Conservation (phyloP, 2,329 filamentous ascomycete species). For the Neofusicoccum ribis region DNA sequence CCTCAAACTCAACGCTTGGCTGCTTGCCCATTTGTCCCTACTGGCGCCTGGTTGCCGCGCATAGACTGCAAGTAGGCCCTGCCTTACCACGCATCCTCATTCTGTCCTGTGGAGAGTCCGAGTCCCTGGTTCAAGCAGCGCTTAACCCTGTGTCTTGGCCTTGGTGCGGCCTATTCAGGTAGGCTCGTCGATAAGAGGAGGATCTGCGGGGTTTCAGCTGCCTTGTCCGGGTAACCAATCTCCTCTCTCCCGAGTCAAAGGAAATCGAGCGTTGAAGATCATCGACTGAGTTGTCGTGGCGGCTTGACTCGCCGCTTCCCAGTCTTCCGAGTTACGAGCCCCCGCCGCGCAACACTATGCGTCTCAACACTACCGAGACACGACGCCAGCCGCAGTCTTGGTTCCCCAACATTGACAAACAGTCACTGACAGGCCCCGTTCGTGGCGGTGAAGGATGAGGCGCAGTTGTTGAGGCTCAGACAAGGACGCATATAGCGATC, state of each 20-base stretch:
- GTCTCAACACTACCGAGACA: neutral
- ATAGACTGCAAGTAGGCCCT: neutral
- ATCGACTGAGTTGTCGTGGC: neutral
- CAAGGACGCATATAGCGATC: constrained; percentile 4
- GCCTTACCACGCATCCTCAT: neutral
- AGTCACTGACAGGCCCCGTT: neutral
- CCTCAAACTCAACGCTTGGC: neutral
- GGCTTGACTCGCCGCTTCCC: neutral
- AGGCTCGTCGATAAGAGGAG: constrained; percentile 5
- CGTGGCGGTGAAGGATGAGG: neutral
- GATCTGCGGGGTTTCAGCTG: constrained; percentile 3
- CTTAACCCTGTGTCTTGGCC: neutral
- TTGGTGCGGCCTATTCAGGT: neutral
- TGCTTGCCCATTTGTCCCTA: neutral
- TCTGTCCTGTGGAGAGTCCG: neutral
- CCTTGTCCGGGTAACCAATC: constrained; percentile 10
- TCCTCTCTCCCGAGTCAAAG: constrained; percentile 6
- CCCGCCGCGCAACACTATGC: neutral
- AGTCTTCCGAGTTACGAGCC: neutral
- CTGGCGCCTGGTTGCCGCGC: neutral
- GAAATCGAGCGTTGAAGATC: constrained; percentile 6
- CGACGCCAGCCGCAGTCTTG: no score
- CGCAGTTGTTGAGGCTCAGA: neutral
- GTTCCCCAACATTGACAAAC: neutral
- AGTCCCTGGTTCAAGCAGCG: neutral